Evolutionary conservation across 1,284 basidiomycete species (phyloP).

Genomic region (Boletellus sp.): DNA sequence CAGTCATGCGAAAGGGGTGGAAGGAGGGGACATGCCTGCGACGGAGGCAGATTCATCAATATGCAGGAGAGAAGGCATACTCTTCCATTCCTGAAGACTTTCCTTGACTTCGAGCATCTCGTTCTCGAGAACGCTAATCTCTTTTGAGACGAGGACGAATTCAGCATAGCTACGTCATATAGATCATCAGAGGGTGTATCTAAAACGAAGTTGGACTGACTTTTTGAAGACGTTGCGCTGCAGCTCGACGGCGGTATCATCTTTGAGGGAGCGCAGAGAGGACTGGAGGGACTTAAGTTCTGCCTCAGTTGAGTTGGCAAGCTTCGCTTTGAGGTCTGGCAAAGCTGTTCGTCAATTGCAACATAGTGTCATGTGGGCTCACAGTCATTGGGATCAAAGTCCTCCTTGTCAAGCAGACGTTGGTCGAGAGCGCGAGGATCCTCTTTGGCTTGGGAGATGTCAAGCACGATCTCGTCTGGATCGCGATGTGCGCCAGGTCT

Average conservation of each 20-base stretch:
- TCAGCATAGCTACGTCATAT: constrained; percentile 75
- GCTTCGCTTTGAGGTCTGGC: constrained; percentile 67
- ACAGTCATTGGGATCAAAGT: constrained; percentile 83
- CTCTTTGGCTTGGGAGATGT: constrained; percentile 41
- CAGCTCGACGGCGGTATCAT: constrained; percentile 66
- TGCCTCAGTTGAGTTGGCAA: constrained; percentile 78
- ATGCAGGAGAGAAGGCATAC: constrained; percentile 88
- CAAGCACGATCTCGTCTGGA: constrained; percentile 44
- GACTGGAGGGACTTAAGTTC: constrained; percentile 73
- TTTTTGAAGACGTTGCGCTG: constrained; percentile 89
- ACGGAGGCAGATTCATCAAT: constrained; percentile 73
- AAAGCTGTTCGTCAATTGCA: constrained; percentile 1
- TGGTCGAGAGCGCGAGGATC: constrained; percentile 44
- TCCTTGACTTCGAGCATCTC: constrained; percentile 98
- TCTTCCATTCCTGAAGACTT: constrained; percentile 90
- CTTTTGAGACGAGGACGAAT: constrained; percentile 95
- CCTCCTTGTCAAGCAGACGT: constrained; percentile 69
- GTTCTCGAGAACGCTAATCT: constrained; percentile 94
- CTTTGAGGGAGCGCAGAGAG: constrained; percentile 59
- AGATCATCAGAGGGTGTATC: constrained; percentile 1
- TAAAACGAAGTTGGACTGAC: constrained; percentile 38
- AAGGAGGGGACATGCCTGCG: constrained; percentile 38
- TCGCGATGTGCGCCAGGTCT: constrained; percentile 33
- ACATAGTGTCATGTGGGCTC: constrained; percentile 28
- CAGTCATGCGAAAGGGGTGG: constrained; percentile 2